phyloP scores from a whole-genome alignment of 2,329 filamentous ascomycete genomes.

The Aspergillus intermedius region DNA sequence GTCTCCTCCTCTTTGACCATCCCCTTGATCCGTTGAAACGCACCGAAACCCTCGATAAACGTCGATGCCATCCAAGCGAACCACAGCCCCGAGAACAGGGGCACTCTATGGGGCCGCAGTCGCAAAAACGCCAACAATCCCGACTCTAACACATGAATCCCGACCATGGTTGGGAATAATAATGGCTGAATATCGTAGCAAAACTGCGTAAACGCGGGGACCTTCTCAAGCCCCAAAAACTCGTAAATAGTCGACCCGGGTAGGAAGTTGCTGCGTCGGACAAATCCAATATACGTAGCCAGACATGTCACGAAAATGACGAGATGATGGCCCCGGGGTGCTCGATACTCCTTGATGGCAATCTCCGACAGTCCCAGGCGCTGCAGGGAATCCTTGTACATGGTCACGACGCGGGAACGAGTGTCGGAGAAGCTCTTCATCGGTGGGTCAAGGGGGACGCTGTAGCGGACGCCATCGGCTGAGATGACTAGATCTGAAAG shows the following conservation, averaged over 20 bases:
- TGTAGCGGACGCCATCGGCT: slow-evolving; percentile 39
- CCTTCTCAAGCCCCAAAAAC: slow-evolving; percentile 41
- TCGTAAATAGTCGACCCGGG: slow-evolving; percentile 48
- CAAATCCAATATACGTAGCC: slow-evolving; percentile 50
- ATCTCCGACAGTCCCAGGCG: slow-evolving; percentile 57
- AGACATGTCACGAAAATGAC: slow-evolving; percentile 51
- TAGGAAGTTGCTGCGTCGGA: slow-evolving; percentile 46
- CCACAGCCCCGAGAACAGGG: slow-evolving; percentile 43
- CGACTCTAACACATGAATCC: slow-evolving; percentile 61
- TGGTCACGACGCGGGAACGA: slow-evolving; percentile 63
- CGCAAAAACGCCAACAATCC: slow-evolving; percentile 40
- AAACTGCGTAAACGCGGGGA: slow-evolving; percentile 54
- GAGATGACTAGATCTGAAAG: slow-evolving; percentile 59
- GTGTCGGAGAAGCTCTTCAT: slow-evolving; percentile 63
- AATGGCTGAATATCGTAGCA: slow-evolving; percentile 55
- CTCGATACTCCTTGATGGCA: slow-evolving; percentile 48
- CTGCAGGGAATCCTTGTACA: slow-evolving; percentile 57
- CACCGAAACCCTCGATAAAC: slow-evolving; percentile 49
- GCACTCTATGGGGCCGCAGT: slow-evolving; percentile 48
- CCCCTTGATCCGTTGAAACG: slow-evolving; percentile 42
- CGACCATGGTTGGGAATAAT: slow-evolving; percentile 55
- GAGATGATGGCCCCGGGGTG: slow-evolving; percentile 46
- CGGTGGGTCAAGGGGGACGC: slow-evolving; percentile 62
- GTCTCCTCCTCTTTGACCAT: slow-evolving; percentile 36
- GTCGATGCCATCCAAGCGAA: slow-evolving; percentile 48